Base-by-base conservation (phyloP, 306 rosid species). In the Hippophae rhamnoides region DNA sequence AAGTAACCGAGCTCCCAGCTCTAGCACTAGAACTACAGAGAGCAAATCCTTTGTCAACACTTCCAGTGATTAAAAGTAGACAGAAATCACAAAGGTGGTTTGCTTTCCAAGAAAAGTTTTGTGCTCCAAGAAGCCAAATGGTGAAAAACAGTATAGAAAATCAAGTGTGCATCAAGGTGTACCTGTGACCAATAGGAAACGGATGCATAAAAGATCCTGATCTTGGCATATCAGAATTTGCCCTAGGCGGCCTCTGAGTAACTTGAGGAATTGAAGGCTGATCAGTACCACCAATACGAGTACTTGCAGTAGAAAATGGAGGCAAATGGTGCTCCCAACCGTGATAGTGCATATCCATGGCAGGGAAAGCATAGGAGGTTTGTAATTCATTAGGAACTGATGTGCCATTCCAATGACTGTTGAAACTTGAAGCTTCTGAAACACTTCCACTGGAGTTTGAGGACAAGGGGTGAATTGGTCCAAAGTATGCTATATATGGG, bases 391-490 rank as follows among this genome's bases (percentile, higher is more conserved):
- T 47, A 13, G 25, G 70, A 55, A 61, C 70, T 31, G 62, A 47
- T 41, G 43, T 13, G 47, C 63, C 58, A 66, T 49, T 66, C 71
- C 71, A 66, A 18, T 57, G 58, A 41, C 50, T 57, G 57, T n/a
- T 58, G 14, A 66, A 66, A 57, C 50, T 58, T 13, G 64, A 57
- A 56, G 57, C 63, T 41, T 66, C 71, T 31, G 38, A 31, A 66
- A 58, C 7, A 60, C 43, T 40, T 47, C 56, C 60, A 38, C 52
- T 66, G 9, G 64, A 57, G 41, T 57, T 66, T 5, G 64, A 57
- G 31, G 71, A 66, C 13, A 56, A 31, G 50, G 46, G 71, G 3
- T 63, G 64, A 58, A 66, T 12, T 42, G 63, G 71, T 57, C 71
- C 54, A 42, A 58, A 57, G 58, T 66, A 66, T 8, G 71, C 63